Evolutionary conservation across 129 eudicot genomes (phyloP), one percentile per base, ranked within the genome.

Genomic region (Solidago caesia): DNA sequence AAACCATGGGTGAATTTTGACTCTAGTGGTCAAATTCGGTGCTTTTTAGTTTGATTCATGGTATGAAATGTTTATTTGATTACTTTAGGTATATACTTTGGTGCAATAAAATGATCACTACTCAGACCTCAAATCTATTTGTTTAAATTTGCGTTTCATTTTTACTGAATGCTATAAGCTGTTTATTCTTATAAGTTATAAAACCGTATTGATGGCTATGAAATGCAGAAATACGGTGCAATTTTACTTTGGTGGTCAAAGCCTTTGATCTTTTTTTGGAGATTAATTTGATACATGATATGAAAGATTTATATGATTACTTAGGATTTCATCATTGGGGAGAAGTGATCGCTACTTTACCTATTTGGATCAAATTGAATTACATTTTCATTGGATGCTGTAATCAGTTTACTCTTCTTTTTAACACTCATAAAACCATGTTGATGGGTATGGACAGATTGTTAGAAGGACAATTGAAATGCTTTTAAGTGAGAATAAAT

Each of bases 381-480:
- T 69, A 48, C 11, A 69, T 26, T 26, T 27, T 29, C 25, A 33
- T 11, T 52, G 29, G 52, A 59, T 72, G 59, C 9, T 45, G 12
- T 57, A 44, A 72, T 44, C 25, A 39, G 64, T 26, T 49, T 8
- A 44, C 43, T 9, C 55, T 64, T 10, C 53, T 56, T 77, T 27
- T 55, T 79, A 46, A 55, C 41, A 67, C 64, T 80, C 10, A 49
- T 74, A 42, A 10, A 3, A 47, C 14, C 48, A 43, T 48, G 41
- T 61, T 48, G 65, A 65, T 67, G 74, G 52, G 11, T 81, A 64
- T 77, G 64, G 73, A 78, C 87, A 91, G 97, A 72, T 85, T 88
- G 94, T 88, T 59, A 77, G 80, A 67, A 84, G 81, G 74, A 82
- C 86, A 49, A 84, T 88, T 44, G 88, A 88, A 71, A 75, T 68